Base-by-base conservation (phyloP, 768 basidiomycete species). In the Boletus fagicola region DNA sequence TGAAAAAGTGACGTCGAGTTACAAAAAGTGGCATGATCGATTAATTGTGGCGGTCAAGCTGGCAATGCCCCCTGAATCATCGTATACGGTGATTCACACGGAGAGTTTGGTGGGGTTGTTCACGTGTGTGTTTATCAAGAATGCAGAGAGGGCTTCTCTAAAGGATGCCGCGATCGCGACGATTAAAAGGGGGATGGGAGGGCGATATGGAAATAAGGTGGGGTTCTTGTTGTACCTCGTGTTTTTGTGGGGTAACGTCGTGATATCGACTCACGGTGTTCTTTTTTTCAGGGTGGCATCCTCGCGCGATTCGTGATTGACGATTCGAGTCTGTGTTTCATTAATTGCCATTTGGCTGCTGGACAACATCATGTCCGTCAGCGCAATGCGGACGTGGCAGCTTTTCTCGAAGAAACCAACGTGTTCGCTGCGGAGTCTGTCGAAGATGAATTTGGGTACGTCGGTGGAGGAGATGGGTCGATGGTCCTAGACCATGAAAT, bases 301-400 rank as follows among this genome's bases (percentile, higher is more conserved):
- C 82, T 94, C n/a, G 83, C 90, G 4, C 84, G 95, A 20, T 86
- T 97, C 59, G 83, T 94, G 8, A 80, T 98, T 45, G 94, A 94
- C 58, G 94, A 98, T 70, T 90, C 94, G 2, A 95, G 92, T 0
- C 69, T 98, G 15, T 98, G 96, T 73, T 89, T 97, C 66, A 85
- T 98, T 75, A 99, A 99, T 74, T 94, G 91, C 62, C 96, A 99
- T 78, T 82, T 99, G 57, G 96, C 95, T n/a, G 92, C 93, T 7
- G 96, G 96, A 1, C 95, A 98, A 66, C 81, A 83, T 54, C 88
- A 90, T 49, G 82, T 89, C 18, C 82, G 89, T 1, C 80, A 89
- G 59, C 81, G 96, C 18, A 97, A 97, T 64, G 84, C 87, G 3
- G 96, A 99, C 72, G 77, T 94, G 12, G 87, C 90, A 7, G 88